Evolutionary conservation across 2,329 filamentous ascomycete species (phyloP).

Genomic region (Aspergillus felis): DNA sequence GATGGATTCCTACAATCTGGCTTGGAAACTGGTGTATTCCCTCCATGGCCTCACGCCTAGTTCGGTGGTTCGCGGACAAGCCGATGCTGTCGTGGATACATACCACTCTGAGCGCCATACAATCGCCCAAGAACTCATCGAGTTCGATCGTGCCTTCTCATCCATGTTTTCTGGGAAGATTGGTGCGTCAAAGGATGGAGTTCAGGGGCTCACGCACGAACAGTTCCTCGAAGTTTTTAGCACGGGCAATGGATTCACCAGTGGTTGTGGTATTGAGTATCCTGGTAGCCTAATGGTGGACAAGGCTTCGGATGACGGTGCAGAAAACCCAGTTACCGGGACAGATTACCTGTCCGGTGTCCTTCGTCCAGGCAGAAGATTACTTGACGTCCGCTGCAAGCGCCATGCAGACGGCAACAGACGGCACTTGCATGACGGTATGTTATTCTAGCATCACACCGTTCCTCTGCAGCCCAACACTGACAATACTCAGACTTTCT

Average conservation of each 20-base stretch:
- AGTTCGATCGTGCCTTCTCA: constrained; percentile 38
- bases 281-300: constrained; percentile 26
- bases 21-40: constrained; percentile 38
- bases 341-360: constrained; percentile 34
- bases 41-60: constrained; percentile 34
- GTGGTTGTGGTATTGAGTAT: constrained; percentile 39
- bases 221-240: constrained; percentile 36
- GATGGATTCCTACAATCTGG: constrained; percentile 49
- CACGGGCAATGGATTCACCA: constrained; percentile 36
- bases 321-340: constrained; percentile 23
- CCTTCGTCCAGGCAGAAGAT: constrained; percentile 31
- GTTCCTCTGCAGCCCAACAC: background rate
- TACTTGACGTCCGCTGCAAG: constrained; percentile 31
- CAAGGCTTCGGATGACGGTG: constrained; percentile 10
- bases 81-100: constrained; percentile 31
- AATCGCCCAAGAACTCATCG: constrained; percentile 36
- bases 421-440: constrained; percentile 36
- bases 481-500: constrained; percentile 25
- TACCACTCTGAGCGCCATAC: constrained; percentile 37
- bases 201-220: constrained; percentile 27
- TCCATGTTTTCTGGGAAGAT: constrained; percentile 41
- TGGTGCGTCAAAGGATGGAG: constrained; percentile 20
- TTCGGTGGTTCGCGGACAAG: constrained; percentile 3
- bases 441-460: background rate
- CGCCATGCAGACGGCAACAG: constrained; percentile 36